A percentile compares a stretch with the other conserved stretches of the same genome.
These are phyloP conservation scores for Closterium sp. DNA, from an alignment of 139 green algal genomes.

Conservation along the genomic window DNA sequence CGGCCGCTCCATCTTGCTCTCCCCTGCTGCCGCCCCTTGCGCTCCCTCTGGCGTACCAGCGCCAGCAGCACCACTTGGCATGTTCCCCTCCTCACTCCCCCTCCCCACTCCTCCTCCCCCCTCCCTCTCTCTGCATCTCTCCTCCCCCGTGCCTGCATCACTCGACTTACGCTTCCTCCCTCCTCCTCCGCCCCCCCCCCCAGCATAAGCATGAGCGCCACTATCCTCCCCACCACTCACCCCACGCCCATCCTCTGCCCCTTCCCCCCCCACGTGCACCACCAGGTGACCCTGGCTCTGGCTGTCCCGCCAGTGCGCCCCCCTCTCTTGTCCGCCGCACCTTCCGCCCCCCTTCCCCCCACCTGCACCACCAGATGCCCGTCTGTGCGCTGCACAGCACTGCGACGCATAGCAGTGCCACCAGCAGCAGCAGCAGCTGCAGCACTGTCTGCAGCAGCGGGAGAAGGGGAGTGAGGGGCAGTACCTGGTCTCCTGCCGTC, in stretches of 20 bases:
- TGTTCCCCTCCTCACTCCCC: not conserved
- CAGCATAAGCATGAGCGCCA: not conserved
- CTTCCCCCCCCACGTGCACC: not conserved
- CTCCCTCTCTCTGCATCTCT: not conserved
- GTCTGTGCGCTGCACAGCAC: not conserved
- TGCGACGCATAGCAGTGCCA: not conserved
- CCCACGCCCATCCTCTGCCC: not conserved
- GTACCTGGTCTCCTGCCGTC: not conserved
- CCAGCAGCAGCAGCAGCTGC: not conserved
- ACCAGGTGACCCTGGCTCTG: not conserved
- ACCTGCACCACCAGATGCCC: not conserved
- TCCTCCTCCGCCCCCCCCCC: too few species aligned
- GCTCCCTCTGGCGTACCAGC: not conserved
- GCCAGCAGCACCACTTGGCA: not conserved
- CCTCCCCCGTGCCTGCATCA: not conserved
- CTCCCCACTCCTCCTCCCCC: not conserved
- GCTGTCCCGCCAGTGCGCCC: not conserved
- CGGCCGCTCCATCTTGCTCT: slow-evolving; percentile 10
- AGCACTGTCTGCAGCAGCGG: not conserved
- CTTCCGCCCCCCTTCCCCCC: not conserved
- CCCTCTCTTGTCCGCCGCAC: not conserved
- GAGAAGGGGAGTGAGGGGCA: not conserved
- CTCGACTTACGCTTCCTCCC: not conserved
- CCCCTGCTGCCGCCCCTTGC: not conserved
- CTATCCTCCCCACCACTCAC: not conserved